Conservation (phyloP, 2,329 filamentous ascomycete species). For the Pleoardoris graminearum region DNA sequence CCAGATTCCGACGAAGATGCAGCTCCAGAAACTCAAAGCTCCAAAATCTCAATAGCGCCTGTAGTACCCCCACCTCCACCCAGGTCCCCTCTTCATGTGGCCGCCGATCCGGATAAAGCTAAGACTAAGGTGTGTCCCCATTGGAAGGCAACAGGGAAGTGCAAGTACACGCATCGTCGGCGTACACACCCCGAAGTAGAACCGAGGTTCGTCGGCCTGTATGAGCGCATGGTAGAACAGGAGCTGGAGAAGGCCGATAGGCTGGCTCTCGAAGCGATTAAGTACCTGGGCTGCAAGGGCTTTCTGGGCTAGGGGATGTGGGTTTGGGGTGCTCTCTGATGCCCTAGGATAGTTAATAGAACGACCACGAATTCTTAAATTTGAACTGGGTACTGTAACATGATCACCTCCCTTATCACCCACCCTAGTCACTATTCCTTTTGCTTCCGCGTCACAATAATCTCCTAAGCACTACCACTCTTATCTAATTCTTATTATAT, state of each 20-base stretch:
- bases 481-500: too few relatives aligned
- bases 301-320: slow-evolving; percentile 40
- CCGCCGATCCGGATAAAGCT: slow-evolving; percentile 10
- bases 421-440: too few relatives aligned
- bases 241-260: slow-evolving; percentile 49
- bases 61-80: slow-evolving; percentile 23
- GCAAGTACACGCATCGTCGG: slow-evolving; percentile 31
- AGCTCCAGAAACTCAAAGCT: slow-evolving; percentile 45
- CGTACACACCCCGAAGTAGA: slow-evolving; percentile 28
- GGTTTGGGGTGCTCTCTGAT: not conserved
- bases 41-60: slow-evolving; percentile 33
- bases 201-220: slow-evolving; percentile 28
- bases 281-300: slow-evolving; percentile 49
- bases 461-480: too few relatives aligned
- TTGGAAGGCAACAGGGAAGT: slow-evolving; percentile 33
- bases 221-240: slow-evolving; percentile 48
- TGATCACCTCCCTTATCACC: too few relatives aligned
- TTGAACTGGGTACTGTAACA: too few relatives aligned
- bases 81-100: slow-evolving; percentile 12
- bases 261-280: slow-evolving; percentile 51
- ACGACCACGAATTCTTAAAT: too few relatives aligned
- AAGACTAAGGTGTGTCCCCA: slow-evolving; percentile 24
- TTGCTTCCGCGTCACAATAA: too few relatives aligned
- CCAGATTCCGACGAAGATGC: slow-evolving; percentile 39
- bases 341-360: too few relatives aligned